phyloP scores from a whole-genome alignment of 73 alveolate genomes.

The Stentor coeruleus region DNA sequence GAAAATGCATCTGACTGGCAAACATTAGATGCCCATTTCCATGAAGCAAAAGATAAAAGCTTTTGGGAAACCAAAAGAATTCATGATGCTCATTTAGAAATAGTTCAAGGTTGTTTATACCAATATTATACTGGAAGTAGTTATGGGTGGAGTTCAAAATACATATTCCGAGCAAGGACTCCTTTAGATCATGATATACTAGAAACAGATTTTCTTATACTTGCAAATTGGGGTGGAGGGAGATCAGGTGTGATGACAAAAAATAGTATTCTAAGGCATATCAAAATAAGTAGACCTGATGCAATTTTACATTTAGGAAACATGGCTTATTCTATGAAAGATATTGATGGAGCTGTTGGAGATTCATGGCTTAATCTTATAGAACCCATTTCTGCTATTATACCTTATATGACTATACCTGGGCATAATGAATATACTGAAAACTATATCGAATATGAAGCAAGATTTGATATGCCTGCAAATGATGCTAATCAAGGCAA shows the following conservation, averaged over 20 bases:
- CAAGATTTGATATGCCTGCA: neutral
- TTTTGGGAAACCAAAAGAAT: neutral
- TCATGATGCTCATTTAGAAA: neutral
- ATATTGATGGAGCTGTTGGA: neutral
- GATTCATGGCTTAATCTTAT: neutral
- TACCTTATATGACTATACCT: neutral
- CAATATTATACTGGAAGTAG: neutral
- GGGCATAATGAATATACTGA: neutral
- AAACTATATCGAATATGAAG: neutral
- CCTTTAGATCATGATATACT: neutral
- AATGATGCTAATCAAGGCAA: neutral
- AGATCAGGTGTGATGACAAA: neutral
- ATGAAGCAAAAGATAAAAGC: neutral
- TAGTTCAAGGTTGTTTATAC: neutral
- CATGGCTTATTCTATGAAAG: neutral
- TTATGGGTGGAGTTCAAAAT: neutral
- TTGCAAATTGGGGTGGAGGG: slow-evolving; percentile 4
- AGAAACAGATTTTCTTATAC: neutral
- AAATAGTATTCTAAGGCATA: neutral
- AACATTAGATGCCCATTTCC: neutral
- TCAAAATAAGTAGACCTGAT: neutral
- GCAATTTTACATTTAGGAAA: slow-evolving; percentile 8
- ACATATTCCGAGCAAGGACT: neutral
- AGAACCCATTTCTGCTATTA: neutral
- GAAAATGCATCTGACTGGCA: no score